Percentiles rank a stretch among this genome's conserved stretches.
phyloP scores from a whole-genome alignment of 78 protist genomes.

The Dictyostelium intermedium region DNA sequence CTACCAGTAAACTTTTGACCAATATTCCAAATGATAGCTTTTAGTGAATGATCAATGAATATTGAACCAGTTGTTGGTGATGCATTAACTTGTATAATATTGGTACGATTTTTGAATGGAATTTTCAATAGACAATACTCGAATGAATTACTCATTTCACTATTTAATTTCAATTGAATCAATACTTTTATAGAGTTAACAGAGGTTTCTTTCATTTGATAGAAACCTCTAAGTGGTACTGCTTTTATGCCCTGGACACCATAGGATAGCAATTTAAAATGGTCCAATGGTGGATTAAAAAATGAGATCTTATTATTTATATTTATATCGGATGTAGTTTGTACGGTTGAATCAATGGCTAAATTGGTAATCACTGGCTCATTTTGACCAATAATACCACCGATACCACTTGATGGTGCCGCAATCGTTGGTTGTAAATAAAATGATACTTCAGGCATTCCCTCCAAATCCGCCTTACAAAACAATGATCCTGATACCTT shows the following conservation, averaged over 20 bases:
- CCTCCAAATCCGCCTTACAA: constrained; percentile 68
- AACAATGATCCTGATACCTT: constrained; percentile 19
- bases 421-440: constrained; percentile 21
- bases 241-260: constrained; percentile 22
- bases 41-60: not conserved
- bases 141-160: constrained; percentile 22
- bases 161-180: constrained; percentile 47
- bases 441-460: constrained; percentile 72
- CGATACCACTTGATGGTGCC: not conserved
- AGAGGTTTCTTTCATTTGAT: constrained; percentile 61
- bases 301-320: constrained; percentile 63
- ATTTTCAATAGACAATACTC: constrained; percentile 52
- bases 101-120: constrained; percentile 43
- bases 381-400: not conserved
- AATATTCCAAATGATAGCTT: constrained; percentile 59
- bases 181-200: constrained; percentile 1
- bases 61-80: constrained; percentile 54
- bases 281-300: constrained; percentile 64
- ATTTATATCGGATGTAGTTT: constrained; percentile 47
- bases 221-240: constrained; percentile 65
- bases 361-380: constrained; percentile 26
- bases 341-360: constrained; percentile 65
- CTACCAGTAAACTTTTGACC: constrained; percentile 66
- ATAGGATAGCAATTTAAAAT: constrained; percentile 15
- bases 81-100: constrained; percentile 6